Conservation (phyloP, 2,329 filamentous ascomycete species). For the Claviceps maximensis region DNA sequence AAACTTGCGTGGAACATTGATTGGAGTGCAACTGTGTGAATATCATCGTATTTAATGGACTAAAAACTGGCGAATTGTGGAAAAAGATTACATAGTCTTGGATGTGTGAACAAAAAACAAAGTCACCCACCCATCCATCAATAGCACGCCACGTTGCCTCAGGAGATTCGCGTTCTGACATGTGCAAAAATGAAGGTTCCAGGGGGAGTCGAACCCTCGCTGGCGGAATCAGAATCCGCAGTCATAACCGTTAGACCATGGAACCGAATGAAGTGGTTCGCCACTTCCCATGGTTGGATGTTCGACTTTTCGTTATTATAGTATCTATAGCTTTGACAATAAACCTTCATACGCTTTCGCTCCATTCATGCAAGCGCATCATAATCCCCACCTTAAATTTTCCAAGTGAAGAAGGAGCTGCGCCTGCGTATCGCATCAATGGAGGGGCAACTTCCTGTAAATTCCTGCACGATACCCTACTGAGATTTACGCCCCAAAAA, state of each 20-base stretch:
- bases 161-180: too few species aligned
- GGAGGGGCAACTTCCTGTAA: not conserved
- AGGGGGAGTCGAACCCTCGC: conserved; percentile 24
- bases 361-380: conserved; percentile 6
- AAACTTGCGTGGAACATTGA: too few species aligned
- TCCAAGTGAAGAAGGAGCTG: conserved; percentile 7
- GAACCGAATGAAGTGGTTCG: conserved; percentile 16
- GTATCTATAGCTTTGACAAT: too few species aligned
- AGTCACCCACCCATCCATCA: too few species aligned
- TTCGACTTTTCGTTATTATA: too few species aligned
- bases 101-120: too few species aligned
- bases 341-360: too few species aligned
- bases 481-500: not conserved
- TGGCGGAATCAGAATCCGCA: conserved; percentile 25
- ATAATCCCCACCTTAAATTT: conserved; percentile 25
- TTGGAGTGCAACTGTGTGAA: too few species aligned
- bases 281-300: conserved; percentile 14
- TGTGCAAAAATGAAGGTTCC: conserved; percentile 17
- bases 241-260: conserved; percentile 26
- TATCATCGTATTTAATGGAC: too few species aligned
- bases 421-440: not conserved
- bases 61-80: too few species aligned
- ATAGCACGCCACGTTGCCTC: too few species aligned
- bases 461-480: not conserved
- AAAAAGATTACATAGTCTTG: too few species aligned